phyloP scores from a whole-genome alignment of 495 filamentous ascomycete species.

The Xylaria castorea region DNA sequence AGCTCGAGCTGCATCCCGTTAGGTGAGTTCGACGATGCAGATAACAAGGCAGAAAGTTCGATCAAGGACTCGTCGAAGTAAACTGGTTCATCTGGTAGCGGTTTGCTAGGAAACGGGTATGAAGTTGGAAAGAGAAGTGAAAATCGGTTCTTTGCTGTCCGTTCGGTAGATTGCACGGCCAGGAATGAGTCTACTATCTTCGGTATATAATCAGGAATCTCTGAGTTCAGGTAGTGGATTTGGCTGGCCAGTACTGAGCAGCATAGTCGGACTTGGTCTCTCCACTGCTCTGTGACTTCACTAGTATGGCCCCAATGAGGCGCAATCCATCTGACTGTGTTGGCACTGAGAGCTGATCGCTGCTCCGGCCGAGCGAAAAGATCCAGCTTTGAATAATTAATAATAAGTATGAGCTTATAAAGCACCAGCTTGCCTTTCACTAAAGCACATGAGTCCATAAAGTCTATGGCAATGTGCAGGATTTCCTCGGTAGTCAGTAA shows the following conservation, averaged over 20 bases:
- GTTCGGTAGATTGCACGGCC: conserved; percentile 68
- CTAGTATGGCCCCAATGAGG: conserved; percentile 88
- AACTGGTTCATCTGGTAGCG: conserved; percentile 61
- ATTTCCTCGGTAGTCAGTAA: conserved; percentile 84
- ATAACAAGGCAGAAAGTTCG: conserved; percentile 87
- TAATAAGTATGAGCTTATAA: conserved; percentile 90
- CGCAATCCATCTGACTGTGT: conserved; percentile 88
- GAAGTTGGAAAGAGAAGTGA: conserved; percentile 88
- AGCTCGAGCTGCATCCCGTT: conserved; percentile 71
- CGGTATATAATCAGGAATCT: conserved; percentile 84
- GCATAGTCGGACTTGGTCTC: conserved; percentile 89
- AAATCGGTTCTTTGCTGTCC: conserved; percentile 70
- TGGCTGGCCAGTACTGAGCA: conserved; percentile 89
- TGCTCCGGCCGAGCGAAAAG: conserved; percentile 81
- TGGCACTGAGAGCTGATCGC: conserved; percentile 72
- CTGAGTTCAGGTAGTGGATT: conserved; percentile 75
- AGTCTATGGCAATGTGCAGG: conserved; percentile 86
- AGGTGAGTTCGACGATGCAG: conserved; percentile 75
- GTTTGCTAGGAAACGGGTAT: conserved; percentile 85
- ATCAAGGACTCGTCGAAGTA: conserved; percentile 88
- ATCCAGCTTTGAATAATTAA: conserved; percentile 81
- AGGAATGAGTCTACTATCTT: conserved; percentile 91
- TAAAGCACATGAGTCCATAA: conserved; percentile 86
- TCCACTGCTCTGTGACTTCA: conserved; percentile 82
- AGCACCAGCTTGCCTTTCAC: conserved; percentile 94